phyloP scores from a whole-genome alignment of 108 stramenopile species.

The Nitzschia sp. region DNA sequence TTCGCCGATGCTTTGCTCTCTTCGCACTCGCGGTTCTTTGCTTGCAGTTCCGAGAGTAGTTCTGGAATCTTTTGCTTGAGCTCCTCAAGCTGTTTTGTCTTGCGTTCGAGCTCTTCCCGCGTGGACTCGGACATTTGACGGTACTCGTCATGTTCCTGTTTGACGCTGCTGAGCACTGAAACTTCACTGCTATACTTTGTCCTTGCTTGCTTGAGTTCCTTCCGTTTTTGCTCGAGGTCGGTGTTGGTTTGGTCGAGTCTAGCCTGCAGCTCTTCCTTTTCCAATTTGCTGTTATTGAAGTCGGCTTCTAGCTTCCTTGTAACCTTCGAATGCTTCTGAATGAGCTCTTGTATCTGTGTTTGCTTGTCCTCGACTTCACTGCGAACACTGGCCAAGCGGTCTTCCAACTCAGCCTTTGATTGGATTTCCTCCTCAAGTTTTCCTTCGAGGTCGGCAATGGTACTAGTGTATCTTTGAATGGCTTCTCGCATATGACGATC shows the following conservation, averaged over 20 bases:
- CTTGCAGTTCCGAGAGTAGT: slow-evolving; percentile 19
- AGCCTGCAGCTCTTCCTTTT: slow-evolving; percentile 27
- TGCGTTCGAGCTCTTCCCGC: slow-evolving; percentile 19
- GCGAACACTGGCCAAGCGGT: slow-evolving; percentile 33
- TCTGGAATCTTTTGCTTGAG: slow-evolving; percentile 25
- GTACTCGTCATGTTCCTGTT: slow-evolving; percentile 28
- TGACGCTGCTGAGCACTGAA: slow-evolving; percentile 26
- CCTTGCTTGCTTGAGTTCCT: slow-evolving; percentile 27
- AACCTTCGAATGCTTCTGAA: slow-evolving; percentile 28
- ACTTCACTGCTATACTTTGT: slow-evolving; percentile 23
- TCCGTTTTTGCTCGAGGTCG: slow-evolving; percentile 38
- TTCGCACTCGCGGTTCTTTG: slow-evolving; percentile 22
- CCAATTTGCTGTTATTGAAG: slow-evolving; percentile 3
- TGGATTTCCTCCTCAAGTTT: slow-evolving; percentile 44
- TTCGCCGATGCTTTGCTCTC: slow-evolving; percentile 22
- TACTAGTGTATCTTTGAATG: slow-evolving; percentile 31
- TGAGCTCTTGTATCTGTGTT: slow-evolving; percentile 33
- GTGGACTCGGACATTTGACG: slow-evolving; percentile 23
- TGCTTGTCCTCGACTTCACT: slow-evolving; percentile 40
- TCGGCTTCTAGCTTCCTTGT: slow-evolving; percentile 22
- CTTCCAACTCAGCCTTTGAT: slow-evolving; percentile 27
- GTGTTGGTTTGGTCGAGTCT: slow-evolving; percentile 28
- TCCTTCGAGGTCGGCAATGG: slow-evolving; percentile 39
- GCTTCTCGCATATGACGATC: slow-evolving; percentile 34
- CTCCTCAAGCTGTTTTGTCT: slow-evolving; percentile 28